Evolutionary conservation across 805 yeast genomes (phyloP).

Genomic region (Starmerella apicola): DNA sequence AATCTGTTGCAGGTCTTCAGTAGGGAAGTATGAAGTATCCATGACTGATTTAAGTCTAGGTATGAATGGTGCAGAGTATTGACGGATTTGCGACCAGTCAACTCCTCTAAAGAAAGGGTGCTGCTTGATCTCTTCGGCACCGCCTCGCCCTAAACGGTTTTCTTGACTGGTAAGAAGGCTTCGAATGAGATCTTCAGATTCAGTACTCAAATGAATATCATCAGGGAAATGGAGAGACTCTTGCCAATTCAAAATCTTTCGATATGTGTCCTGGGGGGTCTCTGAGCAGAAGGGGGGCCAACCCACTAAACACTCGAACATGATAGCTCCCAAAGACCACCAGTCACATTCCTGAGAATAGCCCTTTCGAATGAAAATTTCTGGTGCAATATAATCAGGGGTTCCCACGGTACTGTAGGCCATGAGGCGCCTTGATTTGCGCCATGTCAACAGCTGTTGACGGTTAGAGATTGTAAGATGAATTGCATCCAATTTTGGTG

Average conservation of each 20-base stretch:
- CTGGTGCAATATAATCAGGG: conserved; percentile 94
- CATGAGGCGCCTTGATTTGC: conserved; percentile 81
- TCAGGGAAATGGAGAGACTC: conserved; percentile 82
- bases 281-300: conserved; percentile 97
- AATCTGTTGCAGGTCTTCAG: conserved; percentile 87
- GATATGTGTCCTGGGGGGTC: conserved; percentile 85
- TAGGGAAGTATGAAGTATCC: conserved; percentile 95
- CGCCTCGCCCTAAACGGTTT: conserved; percentile 76
- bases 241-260: conserved; percentile 83
- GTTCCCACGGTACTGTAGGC: conserved; percentile 95
- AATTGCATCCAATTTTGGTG: conserved; percentile 58
- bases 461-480: conserved; percentile 89
- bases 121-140: conserved; percentile 78
- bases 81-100: conserved; percentile 80
- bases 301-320: conserved; percentile 91
- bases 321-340: conserved; percentile 95
- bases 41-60: conserved; percentile 86
- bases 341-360: conserved; percentile 96
- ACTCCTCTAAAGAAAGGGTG: conserved; percentile 96
- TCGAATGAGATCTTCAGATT: conserved; percentile 75
- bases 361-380: conserved; percentile 82
- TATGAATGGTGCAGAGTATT: conserved; percentile 84
- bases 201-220: conserved; percentile 78
- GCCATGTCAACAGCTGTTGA: conserved; percentile 93
- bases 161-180: conserved; percentile 67